Percentiles rank a stretch among this genome's conserved stretches.
Evolutionary conservation across 169 alveolate species (phyloP).

Genomic region (Eimeria praecox): DNA sequence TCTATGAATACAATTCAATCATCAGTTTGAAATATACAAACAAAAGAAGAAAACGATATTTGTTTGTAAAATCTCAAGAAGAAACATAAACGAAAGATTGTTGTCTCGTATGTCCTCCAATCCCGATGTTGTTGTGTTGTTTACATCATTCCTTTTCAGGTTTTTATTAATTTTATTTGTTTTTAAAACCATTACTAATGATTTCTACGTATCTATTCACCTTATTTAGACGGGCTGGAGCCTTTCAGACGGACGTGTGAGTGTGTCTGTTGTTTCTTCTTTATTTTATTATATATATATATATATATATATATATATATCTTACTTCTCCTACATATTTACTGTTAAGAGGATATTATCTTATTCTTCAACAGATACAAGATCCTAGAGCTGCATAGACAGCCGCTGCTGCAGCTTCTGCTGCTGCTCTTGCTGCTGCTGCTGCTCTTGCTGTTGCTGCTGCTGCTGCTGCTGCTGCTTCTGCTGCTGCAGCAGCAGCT

Average conservation of each 20-base stretch:
- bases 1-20: background rate
- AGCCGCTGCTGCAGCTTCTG: no score
- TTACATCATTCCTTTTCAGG: background rate
- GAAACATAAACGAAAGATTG: no score
- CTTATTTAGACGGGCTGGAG: background rate
- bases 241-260: conserved; percentile 33
- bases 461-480: background rate
- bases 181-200: background rate
- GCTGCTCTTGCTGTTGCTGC: no score
- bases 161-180: background rate
- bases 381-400: no score
- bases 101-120: background rate
- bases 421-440: no score
- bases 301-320: no score
- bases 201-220: background rate
- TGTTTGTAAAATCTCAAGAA: no score
- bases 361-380: no score
- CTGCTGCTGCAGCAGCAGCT: background rate
- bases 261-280: conserved; percentile 16
- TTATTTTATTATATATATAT: no score
- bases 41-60: background rate
- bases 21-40: background rate
- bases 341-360: no score
- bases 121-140: background rate
- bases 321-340: no score